These are phyloP conservation scores for Hypoxylon rubiginosum DNA, from an alignment of 2,329 filamentous ascomycete species.

Conservation along the genomic window DNA sequence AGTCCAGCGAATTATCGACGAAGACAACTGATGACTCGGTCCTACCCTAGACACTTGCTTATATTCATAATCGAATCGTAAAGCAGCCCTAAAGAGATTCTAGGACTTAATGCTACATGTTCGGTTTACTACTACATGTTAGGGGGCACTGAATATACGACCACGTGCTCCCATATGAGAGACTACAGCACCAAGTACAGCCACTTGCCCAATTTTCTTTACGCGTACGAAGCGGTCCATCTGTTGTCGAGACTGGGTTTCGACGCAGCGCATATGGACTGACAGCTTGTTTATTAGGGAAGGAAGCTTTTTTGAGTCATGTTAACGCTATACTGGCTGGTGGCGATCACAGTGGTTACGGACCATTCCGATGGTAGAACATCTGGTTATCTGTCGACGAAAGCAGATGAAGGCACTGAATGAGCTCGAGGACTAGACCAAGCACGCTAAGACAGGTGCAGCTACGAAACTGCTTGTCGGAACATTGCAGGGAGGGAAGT, in stretches of 20 bases:
- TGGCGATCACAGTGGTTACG: not conserved
- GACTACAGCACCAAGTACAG: not conserved
- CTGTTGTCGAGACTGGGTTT: not conserved
- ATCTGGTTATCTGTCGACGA: not conserved
- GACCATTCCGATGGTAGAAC: not conserved
- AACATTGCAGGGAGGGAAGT: not conserved
- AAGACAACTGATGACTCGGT: conserved; percentile 40
- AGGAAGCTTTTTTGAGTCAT: not conserved
- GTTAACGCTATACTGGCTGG: not conserved
- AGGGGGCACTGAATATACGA: not conserved
- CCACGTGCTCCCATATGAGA: not conserved
- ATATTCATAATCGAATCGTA: not conserved
- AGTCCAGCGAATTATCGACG: conserved; percentile 58
- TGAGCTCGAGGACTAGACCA: not conserved
- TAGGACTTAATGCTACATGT: too few relatives aligned
- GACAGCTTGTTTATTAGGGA: not conserved
- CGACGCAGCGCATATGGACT: not conserved
- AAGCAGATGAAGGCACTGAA: too few relatives aligned
- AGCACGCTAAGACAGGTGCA: not conserved
- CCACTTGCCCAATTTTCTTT: not conserved
- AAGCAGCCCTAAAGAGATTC: not conserved
- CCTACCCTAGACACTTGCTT: too few relatives aligned
- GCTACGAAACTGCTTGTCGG: not conserved
- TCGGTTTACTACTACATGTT: too few relatives aligned
- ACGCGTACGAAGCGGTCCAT: not conserved